Base-by-base conservation (phyloP, 2,329 filamentous ascomycete species). In the Talaromyces pinophilus region DNA sequence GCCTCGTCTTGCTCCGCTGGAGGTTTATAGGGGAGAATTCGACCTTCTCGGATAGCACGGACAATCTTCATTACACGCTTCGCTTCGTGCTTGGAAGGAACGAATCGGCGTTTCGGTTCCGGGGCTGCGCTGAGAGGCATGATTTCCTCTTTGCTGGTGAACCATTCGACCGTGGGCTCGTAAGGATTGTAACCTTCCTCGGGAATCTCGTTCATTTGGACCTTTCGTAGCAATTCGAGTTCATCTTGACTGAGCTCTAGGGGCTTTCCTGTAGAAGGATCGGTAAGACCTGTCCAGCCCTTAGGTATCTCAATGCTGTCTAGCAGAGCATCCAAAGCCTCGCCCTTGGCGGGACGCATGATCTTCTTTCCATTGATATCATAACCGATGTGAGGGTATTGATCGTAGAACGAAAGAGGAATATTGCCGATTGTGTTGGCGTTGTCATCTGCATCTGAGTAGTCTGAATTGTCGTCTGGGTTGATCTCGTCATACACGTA, bases 351-450 rank as follows among this genome's bases (percentile, higher is more conserved):
- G 6, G 95, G 95, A 62, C 95, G 90, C 89, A 97, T 92, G 70
- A 99, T 97, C 79, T 92, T 96, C 86, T 96, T 97, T 78, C 95
- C 95, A 78, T 99, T 96, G 82, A 99, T 98, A 74, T 97, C 92
- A 81, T 99, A 99, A 67, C 95, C 95, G 76, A 99, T 97, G 77
- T 99, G 95, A 61, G 95, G 95, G 77, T 97, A 99, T 42, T 92
- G 91, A 78, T 99, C 95, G 82, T 99, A 99, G 81, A 97, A 98
- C 2, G 91, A 90, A 60, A 98, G 82, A 5, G 93, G 92, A 67
- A 99, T 99, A 76, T 98, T 85, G 71, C 95, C 96, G 73, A 99
- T 97, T 0, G 95, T 98, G 81, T 99, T 99, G 62, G 84, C 85
- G 33, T 89, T 87, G 65, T 87, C 90, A 68, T 90, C 88, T 3